phyloP scores from a whole-genome alignment of 2,329 filamentous ascomycete genomes.

The Colletotrichum sp. region DNA sequence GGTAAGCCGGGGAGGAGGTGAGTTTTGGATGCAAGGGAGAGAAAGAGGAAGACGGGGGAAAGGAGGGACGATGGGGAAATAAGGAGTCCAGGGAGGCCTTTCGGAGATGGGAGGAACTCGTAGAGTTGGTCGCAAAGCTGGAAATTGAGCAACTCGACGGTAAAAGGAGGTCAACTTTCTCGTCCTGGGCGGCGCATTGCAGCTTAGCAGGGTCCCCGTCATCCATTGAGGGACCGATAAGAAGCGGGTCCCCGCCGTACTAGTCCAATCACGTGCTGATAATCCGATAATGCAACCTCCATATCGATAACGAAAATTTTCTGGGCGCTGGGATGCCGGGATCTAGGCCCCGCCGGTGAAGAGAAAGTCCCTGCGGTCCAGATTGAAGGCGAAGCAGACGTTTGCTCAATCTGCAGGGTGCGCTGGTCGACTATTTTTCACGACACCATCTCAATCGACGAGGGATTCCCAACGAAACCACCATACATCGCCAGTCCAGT shows the following conservation, averaged over 20 bases:
- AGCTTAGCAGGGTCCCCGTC: slow-evolving; percentile 6
- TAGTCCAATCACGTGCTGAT: slow-evolving; percentile 7
- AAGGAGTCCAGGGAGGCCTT: not conserved
- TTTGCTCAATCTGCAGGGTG: not conserved
- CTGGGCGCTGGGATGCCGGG: not conserved
- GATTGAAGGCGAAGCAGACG: not conserved
- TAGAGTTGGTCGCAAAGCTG: slow-evolving; percentile 1
- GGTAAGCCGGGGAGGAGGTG: not conserved
- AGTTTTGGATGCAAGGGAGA: slow-evolving; percentile 5
- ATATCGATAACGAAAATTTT: slow-evolving; percentile 17
- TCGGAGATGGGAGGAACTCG: not conserved
- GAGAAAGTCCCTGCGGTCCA: not conserved
- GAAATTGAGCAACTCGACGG: not conserved
- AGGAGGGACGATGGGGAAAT: not conserved
- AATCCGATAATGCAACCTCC: not conserved
- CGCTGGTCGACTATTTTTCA: slow-evolving; percentile 3
- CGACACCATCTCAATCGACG: not conserved
- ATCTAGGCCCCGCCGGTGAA: slow-evolving; percentile 9
- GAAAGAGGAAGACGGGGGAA: not conserved
- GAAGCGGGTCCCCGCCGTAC: not conserved
- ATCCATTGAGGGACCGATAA: slow-evolving; percentile 4
- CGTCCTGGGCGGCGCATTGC: not conserved
- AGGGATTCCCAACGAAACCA: not conserved
- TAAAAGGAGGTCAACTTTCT: slow-evolving; percentile 19
- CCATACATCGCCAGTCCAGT: not conserved